These are phyloP conservation scores for Corchorus capsularis DNA, from an alignment of 345 rosid species.

Conservation along the genomic window DNA sequence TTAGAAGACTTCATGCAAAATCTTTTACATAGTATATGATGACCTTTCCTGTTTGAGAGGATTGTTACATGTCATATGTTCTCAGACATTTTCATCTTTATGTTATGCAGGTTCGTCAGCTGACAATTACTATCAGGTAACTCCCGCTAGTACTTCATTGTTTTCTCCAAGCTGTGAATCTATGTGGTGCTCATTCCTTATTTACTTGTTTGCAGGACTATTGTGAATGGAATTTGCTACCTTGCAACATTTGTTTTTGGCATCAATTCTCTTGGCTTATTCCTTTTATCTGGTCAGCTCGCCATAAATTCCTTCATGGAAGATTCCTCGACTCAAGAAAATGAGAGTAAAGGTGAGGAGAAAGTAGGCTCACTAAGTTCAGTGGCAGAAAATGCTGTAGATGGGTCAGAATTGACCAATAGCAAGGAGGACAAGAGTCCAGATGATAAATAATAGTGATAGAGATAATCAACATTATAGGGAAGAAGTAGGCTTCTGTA, in stretches of 20 bases:
- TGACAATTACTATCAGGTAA: slow-evolving; percentile 84
- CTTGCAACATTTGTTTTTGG: slow-evolving; percentile 95
- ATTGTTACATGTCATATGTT: neutral
- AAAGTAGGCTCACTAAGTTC: slow-evolving; percentile 27
- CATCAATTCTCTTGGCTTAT: slow-evolving; percentile 70
- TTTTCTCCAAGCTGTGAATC: slow-evolving; percentile 13
- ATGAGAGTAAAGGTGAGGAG: slow-evolving; percentile 28
- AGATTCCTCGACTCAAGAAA: slow-evolving; percentile 34
- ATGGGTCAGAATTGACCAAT: slow-evolving; percentile 36
- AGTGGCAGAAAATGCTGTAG: slow-evolving; percentile 31
- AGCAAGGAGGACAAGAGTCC: slow-evolving; percentile 49
- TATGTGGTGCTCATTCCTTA: slow-evolving; percentile 12
- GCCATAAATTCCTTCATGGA: slow-evolving; percentile 55
- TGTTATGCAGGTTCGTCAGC: slow-evolving; percentile 76
- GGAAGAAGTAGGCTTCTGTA: slow-evolving; percentile 19
- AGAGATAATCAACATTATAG: slow-evolving; percentile 17
- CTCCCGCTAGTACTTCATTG: neutral
- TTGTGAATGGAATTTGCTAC: slow-evolving; percentile 84
- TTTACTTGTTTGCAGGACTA: slow-evolving; percentile 58
- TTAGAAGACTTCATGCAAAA: neutral
- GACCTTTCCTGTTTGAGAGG: slow-evolving; percentile 1
- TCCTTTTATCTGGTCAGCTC: slow-evolving; percentile 80
- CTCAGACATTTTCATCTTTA: slow-evolving; percentile 26
- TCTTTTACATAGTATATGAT: neutral
- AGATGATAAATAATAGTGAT: slow-evolving; percentile 36